Conservation (phyloP, 2,329 filamentous ascomycete genomes). For the Fusarium sp. region DNA sequence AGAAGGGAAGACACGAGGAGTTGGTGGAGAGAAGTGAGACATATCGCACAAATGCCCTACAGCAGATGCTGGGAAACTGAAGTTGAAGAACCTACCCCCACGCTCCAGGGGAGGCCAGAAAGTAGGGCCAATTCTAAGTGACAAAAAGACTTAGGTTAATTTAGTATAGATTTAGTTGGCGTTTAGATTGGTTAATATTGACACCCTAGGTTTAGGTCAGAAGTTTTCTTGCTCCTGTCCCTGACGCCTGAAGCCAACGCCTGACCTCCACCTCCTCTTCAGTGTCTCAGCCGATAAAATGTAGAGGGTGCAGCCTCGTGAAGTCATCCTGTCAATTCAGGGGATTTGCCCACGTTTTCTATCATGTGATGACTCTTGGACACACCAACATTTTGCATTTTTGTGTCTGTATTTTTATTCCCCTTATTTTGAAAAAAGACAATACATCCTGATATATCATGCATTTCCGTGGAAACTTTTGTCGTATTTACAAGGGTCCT, state of each 20-base stretch:
- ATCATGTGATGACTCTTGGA: slow-evolving; percentile 23
- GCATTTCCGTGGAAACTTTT: slow-evolving; percentile 13
- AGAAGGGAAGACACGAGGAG: slow-evolving; percentile 65
- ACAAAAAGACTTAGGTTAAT: background rate
- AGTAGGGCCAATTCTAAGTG: background rate
- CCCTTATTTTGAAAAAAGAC: background rate
- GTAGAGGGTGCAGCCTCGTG: slow-evolving; percentile 24
- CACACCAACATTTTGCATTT: slow-evolving; percentile 1
- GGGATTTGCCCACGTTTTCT: slow-evolving; percentile 39
- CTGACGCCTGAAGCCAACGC: slow-evolving; percentile 18
- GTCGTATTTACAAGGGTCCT: slow-evolving; percentile 6
- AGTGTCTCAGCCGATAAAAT: slow-evolving; percentile 27
- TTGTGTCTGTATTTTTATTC: background rate
- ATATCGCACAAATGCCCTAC: slow-evolving; percentile 64
- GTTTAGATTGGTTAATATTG: background rate
- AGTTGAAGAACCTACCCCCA: background rate
- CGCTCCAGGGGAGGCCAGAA: background rate
- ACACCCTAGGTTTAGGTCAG: background rate
- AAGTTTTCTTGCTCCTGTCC: background rate
- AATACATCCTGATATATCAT: slow-evolving; percentile 38
- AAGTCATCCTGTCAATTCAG: slow-evolving; percentile 38
- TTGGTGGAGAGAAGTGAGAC: slow-evolving; percentile 64
- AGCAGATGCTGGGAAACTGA: slow-evolving; percentile 57
- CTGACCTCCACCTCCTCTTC: slow-evolving; percentile 22
- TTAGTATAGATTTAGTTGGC: background rate